These are phyloP conservation scores for Suhomyces atakaporum DNA, from an alignment of 1,139 yeast genomes.

Conservation along the genomic window DNA sequence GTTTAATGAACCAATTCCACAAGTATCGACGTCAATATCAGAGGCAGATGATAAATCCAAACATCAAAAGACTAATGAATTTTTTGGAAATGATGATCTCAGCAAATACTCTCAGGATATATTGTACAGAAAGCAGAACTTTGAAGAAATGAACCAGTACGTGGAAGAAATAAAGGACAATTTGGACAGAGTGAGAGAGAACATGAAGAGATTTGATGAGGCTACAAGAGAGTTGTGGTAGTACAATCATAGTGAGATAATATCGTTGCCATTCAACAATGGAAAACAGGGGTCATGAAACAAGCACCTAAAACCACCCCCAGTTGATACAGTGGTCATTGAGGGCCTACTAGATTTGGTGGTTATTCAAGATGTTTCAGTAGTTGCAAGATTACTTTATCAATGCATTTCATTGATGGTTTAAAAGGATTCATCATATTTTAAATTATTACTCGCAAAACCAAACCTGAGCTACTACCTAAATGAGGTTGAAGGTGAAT, in stretches of 20 bases:
- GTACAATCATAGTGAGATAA: neutral
- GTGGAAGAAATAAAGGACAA: constrained; percentile 38
- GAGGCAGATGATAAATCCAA: constrained; percentile 8
- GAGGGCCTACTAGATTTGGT: too few relatives aligned
- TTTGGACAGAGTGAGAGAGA: constrained; percentile 36
- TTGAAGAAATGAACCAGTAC: constrained; percentile 41
- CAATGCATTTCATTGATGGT: too few relatives aligned
- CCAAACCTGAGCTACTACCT: too few relatives aligned
- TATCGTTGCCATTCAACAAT: neutral
- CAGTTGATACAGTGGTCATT: too few relatives aligned
- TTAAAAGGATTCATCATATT: too few relatives aligned
- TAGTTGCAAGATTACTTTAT: too few relatives aligned
- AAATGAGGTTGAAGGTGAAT: too few relatives aligned
- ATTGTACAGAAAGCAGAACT: constrained; percentile 32
- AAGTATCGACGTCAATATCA: constrained; percentile 2
- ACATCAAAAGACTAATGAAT: constrained; percentile 19
- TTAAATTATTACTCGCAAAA: too few relatives aligned
- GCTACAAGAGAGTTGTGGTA: constrained; percentile 40
- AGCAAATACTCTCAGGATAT: constrained; percentile 16
- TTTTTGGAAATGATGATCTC: constrained; percentile 20
- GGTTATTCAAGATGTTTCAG: too few relatives aligned
- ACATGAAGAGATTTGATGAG: constrained; percentile 47
- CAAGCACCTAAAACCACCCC: neutral
- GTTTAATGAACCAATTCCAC: constrained; percentile 3
- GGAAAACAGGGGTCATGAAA: neutral